Evolutionary conservation across 768 basidiomycete species (phyloP), one percentile per base, ranked within the genome.

Genomic region (Lentinula edodes): DNA sequence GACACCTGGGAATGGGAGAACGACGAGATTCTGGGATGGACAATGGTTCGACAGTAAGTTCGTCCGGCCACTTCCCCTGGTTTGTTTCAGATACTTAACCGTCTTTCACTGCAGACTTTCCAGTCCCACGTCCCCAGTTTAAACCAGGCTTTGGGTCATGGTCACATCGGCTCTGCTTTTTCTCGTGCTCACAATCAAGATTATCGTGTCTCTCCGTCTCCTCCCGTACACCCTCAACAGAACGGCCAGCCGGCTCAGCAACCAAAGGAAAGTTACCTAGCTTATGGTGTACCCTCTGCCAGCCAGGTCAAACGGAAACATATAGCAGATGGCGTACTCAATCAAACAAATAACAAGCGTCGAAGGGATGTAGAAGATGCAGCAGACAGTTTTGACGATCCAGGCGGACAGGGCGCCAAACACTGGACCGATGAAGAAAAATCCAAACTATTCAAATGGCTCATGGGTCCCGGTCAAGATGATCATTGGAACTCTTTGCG

Each of bases 371-470:
- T 70, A n/a, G 78, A 77, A 58, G 78, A 80, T 20, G 59, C 65
- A 6, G 38, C 12, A 6, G 75, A 78, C 55, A 66, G 65, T 48
- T 80, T 76, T 63, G 82, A 84, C 66, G 70, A 79, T 35, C 81
- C 81, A 55, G 77, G 80, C 58, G 80, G 74, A 4, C 82, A 83
- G 62, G 90, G 90, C 28, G 87, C 90, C 1, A 91, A 91, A 66
- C 90, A 92, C 66, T 92, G 90, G 90, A 89, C 89, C 0, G 90
- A 91, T 70, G 89, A 90, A 8, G 90, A 92, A 69, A 92, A 91
- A 73, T 80, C 88, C 13, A 84, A 82, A 63, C 76, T 92, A 51
- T 92, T 92, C 71, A 82, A 75, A 48, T 92, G 90, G 89, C 82
- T 92, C 52, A 88, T 92, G 84, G 88, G 82, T 20, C 74, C 73